These are phyloP conservation scores for Cryphonectria carpinicola DNA, from an alignment of 2,329 filamentous ascomycete species.

Conservation along the genomic window DNA sequence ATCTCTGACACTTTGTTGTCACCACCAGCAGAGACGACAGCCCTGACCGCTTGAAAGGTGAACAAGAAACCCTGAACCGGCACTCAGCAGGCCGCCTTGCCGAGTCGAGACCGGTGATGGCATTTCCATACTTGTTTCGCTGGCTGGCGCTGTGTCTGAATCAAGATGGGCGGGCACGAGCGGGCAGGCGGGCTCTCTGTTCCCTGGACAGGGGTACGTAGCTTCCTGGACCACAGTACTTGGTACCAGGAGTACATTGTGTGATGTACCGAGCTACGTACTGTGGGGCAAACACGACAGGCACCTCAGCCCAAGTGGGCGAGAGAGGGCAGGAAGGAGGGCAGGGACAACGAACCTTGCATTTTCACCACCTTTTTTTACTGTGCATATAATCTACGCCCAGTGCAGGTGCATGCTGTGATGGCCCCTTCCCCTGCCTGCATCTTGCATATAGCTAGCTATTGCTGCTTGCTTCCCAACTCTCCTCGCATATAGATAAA, in stretches of 20 bases:
- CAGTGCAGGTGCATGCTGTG: slow-evolving; percentile 1
- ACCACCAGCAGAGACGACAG: background rate
- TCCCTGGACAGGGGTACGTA: slow-evolving; percentile 9
- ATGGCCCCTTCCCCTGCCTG: slow-evolving; percentile 9
- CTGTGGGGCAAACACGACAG: slow-evolving; percentile 10
- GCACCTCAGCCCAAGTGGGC: slow-evolving; percentile 30
- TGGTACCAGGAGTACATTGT: slow-evolving; percentile 7
- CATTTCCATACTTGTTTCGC: slow-evolving; percentile 4
- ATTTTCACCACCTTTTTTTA: slow-evolving; percentile 2
- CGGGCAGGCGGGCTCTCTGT: background rate
- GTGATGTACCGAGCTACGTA: slow-evolving; percentile 8
- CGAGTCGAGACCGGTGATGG: slow-evolving; percentile 20
- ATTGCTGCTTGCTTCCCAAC: slow-evolving; percentile 12
- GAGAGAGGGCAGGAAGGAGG: slow-evolving; percentile 6
- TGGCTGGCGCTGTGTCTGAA: background rate
- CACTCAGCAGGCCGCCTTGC: slow-evolving; percentile 3
- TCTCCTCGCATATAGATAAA: slow-evolving; percentile 20
- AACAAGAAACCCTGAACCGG: background rate
- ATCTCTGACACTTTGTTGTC: slow-evolving; percentile 3
- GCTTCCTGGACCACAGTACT: slow-evolving; percentile 9
- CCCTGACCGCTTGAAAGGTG: slow-evolving; percentile 1
- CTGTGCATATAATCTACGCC: slow-evolving; percentile 12
- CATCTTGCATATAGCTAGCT: slow-evolving; percentile 25
- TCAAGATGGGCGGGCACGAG: background rate
- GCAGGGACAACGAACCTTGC: slow-evolving; percentile 23